Evolutionary conservation across 225 moss, liverwort and hornwort species (phyloP).

Genomic region (Sphagnum tenellum): DNA sequence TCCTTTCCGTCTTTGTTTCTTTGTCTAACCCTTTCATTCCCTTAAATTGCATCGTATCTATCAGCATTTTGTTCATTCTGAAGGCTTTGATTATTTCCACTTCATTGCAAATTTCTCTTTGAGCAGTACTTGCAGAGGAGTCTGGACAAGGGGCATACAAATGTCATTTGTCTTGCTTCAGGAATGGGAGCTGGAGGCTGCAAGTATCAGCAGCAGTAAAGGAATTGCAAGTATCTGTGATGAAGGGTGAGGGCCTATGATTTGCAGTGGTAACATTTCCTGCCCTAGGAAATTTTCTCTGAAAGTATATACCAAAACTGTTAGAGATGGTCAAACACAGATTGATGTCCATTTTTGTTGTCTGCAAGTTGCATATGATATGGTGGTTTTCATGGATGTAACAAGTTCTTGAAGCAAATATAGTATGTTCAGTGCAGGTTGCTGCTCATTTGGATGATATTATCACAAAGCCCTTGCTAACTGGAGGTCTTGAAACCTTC

Average conservation of each 20-base stretch:
- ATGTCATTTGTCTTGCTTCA: slow-evolving; percentile 3
- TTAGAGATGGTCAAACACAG: too few relatives aligned
- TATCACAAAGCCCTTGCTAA: slow-evolving; percentile 65
- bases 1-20: too few relatives aligned
- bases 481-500: slow-evolving; percentile 73
- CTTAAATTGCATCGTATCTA: too few relatives aligned
- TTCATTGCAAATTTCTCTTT: too few relatives aligned
- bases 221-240: slow-evolving; percentile 51
- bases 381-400: too few relatives aligned
- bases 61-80: too few relatives aligned
- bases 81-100: too few relatives aligned
- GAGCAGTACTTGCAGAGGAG: slow-evolving; percentile 9
- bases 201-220: slow-evolving; percentile 23
- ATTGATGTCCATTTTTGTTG: too few relatives aligned
- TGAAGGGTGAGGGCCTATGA: slow-evolving; percentile 60
- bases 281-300: not conserved
- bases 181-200: slow-evolving; percentile 2
- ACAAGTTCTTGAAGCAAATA: too few relatives aligned
- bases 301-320: not conserved
- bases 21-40: too few relatives aligned
- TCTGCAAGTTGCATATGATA: too few relatives aligned
- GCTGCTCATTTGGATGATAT: slow-evolving; percentile 84
- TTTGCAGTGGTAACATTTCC: slow-evolving; percentile 64
- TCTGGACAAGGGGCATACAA: slow-evolving; percentile 8
- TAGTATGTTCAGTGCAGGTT: slow-evolving; percentile 23